Evolutionary conservation across 352 stramenopile species (phyloP), one percentile per base, ranked within the genome.

Genomic region (Globisporangium nodosum): DNA sequence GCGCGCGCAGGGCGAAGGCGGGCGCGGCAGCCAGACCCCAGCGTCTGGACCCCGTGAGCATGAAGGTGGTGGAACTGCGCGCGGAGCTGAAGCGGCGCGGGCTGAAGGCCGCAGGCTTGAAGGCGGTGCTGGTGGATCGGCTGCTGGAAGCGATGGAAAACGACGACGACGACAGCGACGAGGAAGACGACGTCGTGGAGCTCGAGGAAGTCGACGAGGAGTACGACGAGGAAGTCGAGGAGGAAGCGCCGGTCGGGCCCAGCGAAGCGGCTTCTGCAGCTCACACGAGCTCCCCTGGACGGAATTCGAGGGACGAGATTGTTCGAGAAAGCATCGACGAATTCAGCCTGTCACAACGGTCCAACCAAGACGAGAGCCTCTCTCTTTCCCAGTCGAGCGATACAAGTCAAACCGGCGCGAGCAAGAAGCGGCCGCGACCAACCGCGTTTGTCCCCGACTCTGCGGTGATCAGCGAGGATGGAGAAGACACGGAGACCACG

Each of bases 61-160:
- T 79, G 18, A 72, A 72, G 52, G 83, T 92, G 11, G 65, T 70
- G n/a, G 66, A 92, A 11, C 59, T 92, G 21, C 71, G 80, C 18
- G 64, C 50, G 0, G 80, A 89, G 48, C 52, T 92, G 31, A 87
- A 80, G 56, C 81, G 76, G 54, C 69, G 81, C 21, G 81, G 81
- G 1, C 63, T 90, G 15, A 73, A 70, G 12, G 64, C 72, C 2
- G 73, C 56, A 21, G 83, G 83, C 13, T 43, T 81, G 20, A 92
- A 92, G 65, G 69, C 71, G 0, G 69, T 70, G 43, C 64, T 92
- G 7, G 65, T 70, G 0, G 40, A 71, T 11, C 73, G 83, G 16
- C 65, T 92, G 20, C 52, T 78, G 40, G 68, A 87, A 13, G 76
- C 78, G 18, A 54, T 79, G 16, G 56, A 81, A 43, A 52, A 63